A percentile compares a stretch with the other conserved stretches of the same genome.
Conservation (phyloP, 176 grass and related monocot species). For the Avena insularis region DNA sequence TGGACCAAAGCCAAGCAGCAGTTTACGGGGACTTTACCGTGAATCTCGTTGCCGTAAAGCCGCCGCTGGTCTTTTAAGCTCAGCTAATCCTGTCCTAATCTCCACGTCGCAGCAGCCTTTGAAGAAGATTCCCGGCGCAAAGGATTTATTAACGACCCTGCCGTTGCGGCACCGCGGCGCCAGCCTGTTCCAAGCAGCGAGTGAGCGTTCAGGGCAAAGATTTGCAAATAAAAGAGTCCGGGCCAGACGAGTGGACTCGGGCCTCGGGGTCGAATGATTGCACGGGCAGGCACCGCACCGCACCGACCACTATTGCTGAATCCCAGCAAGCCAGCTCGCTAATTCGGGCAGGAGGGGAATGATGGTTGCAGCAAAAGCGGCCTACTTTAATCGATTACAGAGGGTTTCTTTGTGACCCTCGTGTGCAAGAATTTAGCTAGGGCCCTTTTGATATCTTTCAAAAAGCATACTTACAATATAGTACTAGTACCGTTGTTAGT, state of each 20-base stretch:
- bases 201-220: background rate
- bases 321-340: background rate
- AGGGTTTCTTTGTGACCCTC: background rate
- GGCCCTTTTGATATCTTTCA: background rate
- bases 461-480: too few relatives aligned
- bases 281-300: background rate
- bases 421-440: background rate
- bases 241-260: background rate
- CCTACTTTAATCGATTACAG: conserved; percentile 22
- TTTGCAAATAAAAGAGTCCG: background rate
- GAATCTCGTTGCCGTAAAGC: background rate
- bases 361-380: conserved; percentile 31
- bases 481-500: too few relatives aligned
- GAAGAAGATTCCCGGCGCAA: conserved; percentile 23
- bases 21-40: background rate
- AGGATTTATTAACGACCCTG: conserved; percentile 24
- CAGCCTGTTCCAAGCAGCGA: conserved; percentile 43
- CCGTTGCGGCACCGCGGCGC: background rate
- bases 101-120: conserved; percentile 6
- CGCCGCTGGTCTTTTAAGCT: background rate
- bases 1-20: background rate
- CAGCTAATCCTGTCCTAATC: conserved; percentile 26
- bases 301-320: background rate
- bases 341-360: background rate
- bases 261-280: conserved; percentile 24